Conservation (phyloP, 305 asterid genomes). For the Fraxinus baroniana region DNA sequence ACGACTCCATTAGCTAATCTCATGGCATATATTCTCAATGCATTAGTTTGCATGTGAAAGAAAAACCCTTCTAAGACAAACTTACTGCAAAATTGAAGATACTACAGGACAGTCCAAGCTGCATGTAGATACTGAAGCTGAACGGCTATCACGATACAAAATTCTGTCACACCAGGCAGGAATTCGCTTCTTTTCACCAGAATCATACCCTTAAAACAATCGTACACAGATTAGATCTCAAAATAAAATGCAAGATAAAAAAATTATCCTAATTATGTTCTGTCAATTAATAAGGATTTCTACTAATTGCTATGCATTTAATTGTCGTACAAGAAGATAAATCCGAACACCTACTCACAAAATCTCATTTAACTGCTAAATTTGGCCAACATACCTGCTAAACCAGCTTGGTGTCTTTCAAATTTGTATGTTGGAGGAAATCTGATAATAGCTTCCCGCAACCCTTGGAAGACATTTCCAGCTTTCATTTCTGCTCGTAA, state of each 20-base stretch:
- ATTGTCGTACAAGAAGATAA: not conserved
- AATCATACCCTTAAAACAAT: slow-evolving; percentile 71
- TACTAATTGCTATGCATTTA: not conserved
- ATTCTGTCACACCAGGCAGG: slow-evolving; percentile 72
- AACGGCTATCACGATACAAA: slow-evolving; percentile 80
- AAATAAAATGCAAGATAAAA: not conserved
- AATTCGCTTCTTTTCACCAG: slow-evolving; percentile 96
- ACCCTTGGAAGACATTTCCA: slow-evolving; percentile 95
- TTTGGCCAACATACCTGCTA: slow-evolving; percentile 60
- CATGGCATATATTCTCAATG: not conserved
- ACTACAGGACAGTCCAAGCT: slow-evolving; percentile 92
- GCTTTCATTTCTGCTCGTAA: slow-evolving; percentile 83
- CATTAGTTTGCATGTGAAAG: not conserved
- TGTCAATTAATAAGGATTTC: not conserved
- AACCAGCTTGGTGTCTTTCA: slow-evolving; percentile 86
- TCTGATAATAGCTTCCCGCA: slow-evolving; percentile 88
- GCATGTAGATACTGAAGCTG: slow-evolving; percentile 61
- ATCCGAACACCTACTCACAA: not conserved
- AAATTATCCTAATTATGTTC: not conserved
- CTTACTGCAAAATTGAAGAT: slow-evolving; percentile 72
- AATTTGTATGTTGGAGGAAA: slow-evolving; percentile 98
- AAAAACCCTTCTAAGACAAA: slow-evolving; percentile 11
- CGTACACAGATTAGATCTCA: slow-evolving; percentile 23
- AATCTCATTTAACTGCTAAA: not conserved
- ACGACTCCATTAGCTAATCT: not conserved